phyloP scores from a whole-genome alignment of 768 basidiomycete species.

The Pleurotus salmoneostramineus region DNA sequence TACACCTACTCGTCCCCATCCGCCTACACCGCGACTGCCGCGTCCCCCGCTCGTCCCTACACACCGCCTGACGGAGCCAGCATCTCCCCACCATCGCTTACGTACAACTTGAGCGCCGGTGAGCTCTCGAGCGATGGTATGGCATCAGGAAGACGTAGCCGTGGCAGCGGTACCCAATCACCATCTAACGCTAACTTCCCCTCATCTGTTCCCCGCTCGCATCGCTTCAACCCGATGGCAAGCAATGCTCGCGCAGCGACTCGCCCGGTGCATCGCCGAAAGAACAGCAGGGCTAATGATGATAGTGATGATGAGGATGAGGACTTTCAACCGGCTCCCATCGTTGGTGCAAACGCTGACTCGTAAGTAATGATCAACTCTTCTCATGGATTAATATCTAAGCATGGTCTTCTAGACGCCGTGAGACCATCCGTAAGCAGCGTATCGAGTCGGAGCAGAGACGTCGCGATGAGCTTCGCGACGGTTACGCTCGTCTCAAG shows the following conservation, averaged over 20 bases:
- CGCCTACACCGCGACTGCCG: constrained; percentile 37
- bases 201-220: constrained; percentile 67
- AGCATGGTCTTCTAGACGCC: constrained; percentile 43
- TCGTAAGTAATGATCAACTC: constrained; percentile 30
- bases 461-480: constrained; percentile 87
- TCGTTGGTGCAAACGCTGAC: constrained; percentile 45
- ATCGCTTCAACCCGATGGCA: constrained; percentile 76
- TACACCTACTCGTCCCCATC: constrained; percentile 55
- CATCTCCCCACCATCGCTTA: constrained; percentile 68
- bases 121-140: constrained; percentile 74
- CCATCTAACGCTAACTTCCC: constrained; percentile 31
- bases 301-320: constrained; percentile 73
- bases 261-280: constrained; percentile 38
- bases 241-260: constrained; percentile 53
- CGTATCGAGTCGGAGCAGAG: constrained; percentile 94
- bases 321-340: constrained; percentile 58
- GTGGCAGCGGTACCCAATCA: constrained; percentile 61
- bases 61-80: constrained; percentile 60
- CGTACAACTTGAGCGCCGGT: constrained; percentile 63
- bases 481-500: constrained; percentile 89
- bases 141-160: constrained; percentile 61
- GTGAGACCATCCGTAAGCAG: constrained; percentile 88
- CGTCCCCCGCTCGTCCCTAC: constrained; percentile 62
- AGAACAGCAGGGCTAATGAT: constrained; percentile 50
- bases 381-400: background rate